Conservation (phyloP, 352 stramenopile genomes). For the Elongisporangium undulatum region DNA sequence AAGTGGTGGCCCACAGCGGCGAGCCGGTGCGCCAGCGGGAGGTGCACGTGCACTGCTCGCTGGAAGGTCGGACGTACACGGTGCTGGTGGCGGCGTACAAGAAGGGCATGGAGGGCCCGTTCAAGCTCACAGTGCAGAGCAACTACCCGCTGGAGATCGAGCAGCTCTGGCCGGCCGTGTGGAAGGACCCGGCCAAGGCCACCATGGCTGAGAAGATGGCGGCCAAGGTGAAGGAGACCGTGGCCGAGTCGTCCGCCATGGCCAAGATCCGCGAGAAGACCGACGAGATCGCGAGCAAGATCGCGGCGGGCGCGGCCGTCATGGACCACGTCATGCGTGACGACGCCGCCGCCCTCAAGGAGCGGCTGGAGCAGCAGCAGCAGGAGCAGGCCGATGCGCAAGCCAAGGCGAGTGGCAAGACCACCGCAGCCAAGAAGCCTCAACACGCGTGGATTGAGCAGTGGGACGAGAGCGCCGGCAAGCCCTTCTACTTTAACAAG, state of each 20-base stretch:
- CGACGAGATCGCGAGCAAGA: conserved; percentile 59
- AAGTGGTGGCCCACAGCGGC: conserved; percentile 80
- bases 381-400: conserved; percentile 23
- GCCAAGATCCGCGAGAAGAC: conserved; percentile 65
- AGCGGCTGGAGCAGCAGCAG: conserved; percentile 54
- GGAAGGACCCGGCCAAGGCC: conserved; percentile 44
- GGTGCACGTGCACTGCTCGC: conserved; percentile 63
- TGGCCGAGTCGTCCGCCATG: conserved; percentile 52
- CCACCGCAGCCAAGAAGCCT: conserved; percentile 5
- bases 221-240: conserved; percentile 53
- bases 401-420: conserved; percentile 11
- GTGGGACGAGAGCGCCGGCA: conserved; percentile 69
- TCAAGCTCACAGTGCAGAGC: conserved; percentile 80
- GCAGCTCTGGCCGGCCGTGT: conserved; percentile 77
- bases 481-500: conserved; percentile 88
- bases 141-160: conserved; percentile 79
- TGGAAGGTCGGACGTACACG: conserved; percentile 83
- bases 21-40: conserved; percentile 68
- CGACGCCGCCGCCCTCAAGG: conserved; percentile 51
- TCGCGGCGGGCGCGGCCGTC: conserved; percentile 56
- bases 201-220: conserved; percentile 61
- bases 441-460: conserved; percentile 64
- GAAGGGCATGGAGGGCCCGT: conserved; percentile 87
- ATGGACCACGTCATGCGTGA: conserved; percentile 69
- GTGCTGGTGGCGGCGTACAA: conserved; percentile 86